Evolutionary conservation across 805 yeast species (phyloP).

Genomic region (Saccharomycopsis fermentans): DNA sequence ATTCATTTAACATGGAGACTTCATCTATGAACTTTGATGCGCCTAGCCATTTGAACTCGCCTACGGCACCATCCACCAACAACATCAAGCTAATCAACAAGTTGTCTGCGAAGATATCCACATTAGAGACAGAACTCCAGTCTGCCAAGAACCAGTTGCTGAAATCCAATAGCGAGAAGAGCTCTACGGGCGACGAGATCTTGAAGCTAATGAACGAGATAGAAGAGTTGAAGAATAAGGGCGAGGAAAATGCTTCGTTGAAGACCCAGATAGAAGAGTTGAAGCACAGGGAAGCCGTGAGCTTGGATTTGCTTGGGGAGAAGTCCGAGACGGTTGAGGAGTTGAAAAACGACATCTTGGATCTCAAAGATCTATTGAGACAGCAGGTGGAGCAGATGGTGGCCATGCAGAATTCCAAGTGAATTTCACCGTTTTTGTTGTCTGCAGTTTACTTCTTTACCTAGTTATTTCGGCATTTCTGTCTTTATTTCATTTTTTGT

Average conservation of each 20-base stretch:
- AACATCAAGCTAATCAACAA: constrained; percentile 59
- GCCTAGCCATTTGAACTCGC: not conserved
- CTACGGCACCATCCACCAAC: constrained; percentile 8
- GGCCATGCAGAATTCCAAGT: constrained; percentile 35
- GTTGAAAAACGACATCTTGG: constrained; percentile 77
- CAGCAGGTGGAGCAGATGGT: constrained; percentile 84
- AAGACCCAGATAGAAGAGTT: constrained; percentile 28
- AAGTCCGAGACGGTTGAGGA: constrained; percentile 81
- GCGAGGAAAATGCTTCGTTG: constrained; percentile 28
- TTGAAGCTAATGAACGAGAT: constrained; percentile 46
- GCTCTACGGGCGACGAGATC: constrained; percentile 58
- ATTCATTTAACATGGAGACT: constrained; percentile 14
- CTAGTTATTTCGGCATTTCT: too few relatives aligned
- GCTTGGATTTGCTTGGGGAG: constrained; percentile 61
- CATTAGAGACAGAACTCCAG: constrained; percentile 69
- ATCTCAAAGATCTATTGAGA: constrained; percentile 74
- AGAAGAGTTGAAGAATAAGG: constrained; percentile 31
- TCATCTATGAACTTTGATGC: not conserved
- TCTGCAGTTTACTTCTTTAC: too few relatives aligned
- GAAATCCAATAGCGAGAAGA: constrained; percentile 46
- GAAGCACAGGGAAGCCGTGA: constrained; percentile 25
- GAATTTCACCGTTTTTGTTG: not conserved
- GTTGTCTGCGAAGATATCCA: constrained; percentile 64
- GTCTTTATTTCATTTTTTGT: too few relatives aligned
- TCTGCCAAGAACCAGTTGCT: constrained; percentile 54